phyloP scores from a whole-genome alignment of 1,139 yeast species.

The Blastobotrys indianensis region DNA sequence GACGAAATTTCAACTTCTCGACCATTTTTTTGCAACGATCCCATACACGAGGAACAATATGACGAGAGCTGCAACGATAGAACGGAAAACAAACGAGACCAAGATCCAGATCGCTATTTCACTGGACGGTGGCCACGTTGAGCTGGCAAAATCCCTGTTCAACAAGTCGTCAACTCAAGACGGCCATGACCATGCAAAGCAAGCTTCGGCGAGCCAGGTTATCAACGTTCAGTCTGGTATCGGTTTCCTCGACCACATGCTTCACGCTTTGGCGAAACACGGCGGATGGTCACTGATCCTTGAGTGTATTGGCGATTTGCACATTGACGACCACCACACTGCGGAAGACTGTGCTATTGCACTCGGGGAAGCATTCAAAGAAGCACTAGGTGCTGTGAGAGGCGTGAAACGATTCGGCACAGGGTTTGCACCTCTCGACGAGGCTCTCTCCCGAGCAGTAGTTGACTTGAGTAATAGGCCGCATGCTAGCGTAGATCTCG shows the following conservation, averaged over 20 bases:
- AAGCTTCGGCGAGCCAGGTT: conserved; percentile 57
- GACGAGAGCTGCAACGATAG: conserved; percentile 43
- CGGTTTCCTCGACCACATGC: conserved; percentile 95
- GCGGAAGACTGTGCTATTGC: conserved; percentile 95
- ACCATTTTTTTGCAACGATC: neutral
- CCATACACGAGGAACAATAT: neutral
- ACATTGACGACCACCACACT: conserved; percentile 95
- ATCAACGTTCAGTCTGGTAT: conserved; percentile 84
- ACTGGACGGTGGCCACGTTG: conserved; percentile 75
- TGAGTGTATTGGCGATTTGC: conserved; percentile 89
- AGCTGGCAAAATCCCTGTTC: conserved; percentile 50
- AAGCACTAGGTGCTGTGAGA: conserved; percentile 81
- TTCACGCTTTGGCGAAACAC: conserved; percentile 94
- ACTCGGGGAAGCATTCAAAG: conserved; percentile 79
- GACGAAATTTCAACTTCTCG: too few species aligned
- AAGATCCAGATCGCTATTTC: conserved; percentile 81
- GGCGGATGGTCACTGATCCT: conserved; percentile 90
- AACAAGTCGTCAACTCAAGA: conserved; percentile 29
- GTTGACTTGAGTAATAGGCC: conserved; percentile 93
- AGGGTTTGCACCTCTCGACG: conserved; percentile 94
- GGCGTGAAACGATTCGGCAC: conserved; percentile 93
- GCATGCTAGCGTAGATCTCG: conserved; percentile 81
- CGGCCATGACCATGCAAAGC: conserved; percentile 55
- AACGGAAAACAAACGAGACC: conserved; percentile 85
- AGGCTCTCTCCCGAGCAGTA: conserved; percentile 90